Base-by-base conservation (phyloP, 2,329 filamentous ascomycete genomes). In the Tolypocladium capitatum region DNA sequence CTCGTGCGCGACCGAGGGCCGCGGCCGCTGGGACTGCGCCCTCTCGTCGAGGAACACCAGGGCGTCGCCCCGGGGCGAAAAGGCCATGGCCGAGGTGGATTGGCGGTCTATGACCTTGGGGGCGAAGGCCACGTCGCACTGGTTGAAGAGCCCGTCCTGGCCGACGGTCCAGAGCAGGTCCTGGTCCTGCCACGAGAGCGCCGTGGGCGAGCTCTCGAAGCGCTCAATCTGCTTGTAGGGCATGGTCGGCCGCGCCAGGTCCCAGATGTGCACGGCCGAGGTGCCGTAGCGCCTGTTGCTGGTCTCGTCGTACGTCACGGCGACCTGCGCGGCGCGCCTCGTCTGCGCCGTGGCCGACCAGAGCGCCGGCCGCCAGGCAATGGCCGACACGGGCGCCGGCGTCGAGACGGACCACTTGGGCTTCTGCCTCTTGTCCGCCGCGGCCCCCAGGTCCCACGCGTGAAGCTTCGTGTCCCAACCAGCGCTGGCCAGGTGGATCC, bases 91-190 rank as follows among this genome's bases (percentile, higher is more conserved):
- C 0, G 80, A 83, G 4, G 81, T 72, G 2, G 79, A 71, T 46
- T 79, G 74, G 18, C 78, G 73, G 57, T 84, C 80, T 43, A 84
- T 74, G 16, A 78, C 72, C 54, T 78, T 78, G 3, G 75, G 76
- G 0, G 80, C 78, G 62, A 76, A 83, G 0, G 78, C 75, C 20
- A 83, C 69, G 57, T 85, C 81, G 51, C 76, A 81, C 56, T 84
- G 81, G 28, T 71, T 74, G 50, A 85, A 83, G 3, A 72, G 60
- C 0, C 78, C 77, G 52, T 84, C 80, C 24, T 70, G 71, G 1
- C 80, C 80, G 7, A 74, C 80, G 1, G 79, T 81, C 81, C 81
- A 85, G 1, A 85, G 63, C 42, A 83, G 69, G 52, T 83, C 80
- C 51, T 79, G 74, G 51, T 80, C 73, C 48, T 76, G 77, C 81